A percentile compares a stretch with the other conserved stretches of the same genome.
Evolutionary conservation across 371 early-diverging fungal species (phyloP).

Genomic region (Mortierella sp.): DNA sequence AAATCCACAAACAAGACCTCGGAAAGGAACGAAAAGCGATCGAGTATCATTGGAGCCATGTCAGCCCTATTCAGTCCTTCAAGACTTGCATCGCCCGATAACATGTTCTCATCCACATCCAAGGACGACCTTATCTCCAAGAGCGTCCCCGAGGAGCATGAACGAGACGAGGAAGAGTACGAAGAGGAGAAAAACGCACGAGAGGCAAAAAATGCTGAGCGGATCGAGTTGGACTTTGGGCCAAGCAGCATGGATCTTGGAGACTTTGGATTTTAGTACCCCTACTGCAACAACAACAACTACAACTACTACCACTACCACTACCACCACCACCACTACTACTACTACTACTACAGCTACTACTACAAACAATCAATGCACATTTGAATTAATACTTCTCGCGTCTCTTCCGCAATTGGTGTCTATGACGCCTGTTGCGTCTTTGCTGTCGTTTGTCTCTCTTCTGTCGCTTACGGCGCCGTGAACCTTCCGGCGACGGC

Average conservation of each 20-base stretch:
- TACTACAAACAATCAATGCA: not conserved
- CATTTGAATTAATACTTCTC: not conserved
- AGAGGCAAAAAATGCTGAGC: conserved; percentile 32
- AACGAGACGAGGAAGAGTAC: conserved; percentile 15
- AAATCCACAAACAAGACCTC: not conserved
- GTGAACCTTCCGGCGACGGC: no score
- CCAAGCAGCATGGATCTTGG: conserved; percentile 22
- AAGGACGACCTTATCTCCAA: conserved; percentile 24
- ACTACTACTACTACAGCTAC: no score
- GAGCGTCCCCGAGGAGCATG: conserved; percentile 10
- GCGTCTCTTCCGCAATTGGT: not conserved
- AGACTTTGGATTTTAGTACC: conserved; percentile 27
- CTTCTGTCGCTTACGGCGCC: no score
- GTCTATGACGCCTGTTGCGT: not conserved
- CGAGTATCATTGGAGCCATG: conserved; percentile 38
- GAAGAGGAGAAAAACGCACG: conserved; percentile 21
- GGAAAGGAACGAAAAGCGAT: conserved; percentile 31
- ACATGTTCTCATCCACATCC: conserved; percentile 16
- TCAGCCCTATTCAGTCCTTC: conserved; percentile 30
- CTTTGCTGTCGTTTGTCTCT: no score
- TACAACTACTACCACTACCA: not conserved
- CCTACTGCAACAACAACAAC: not conserved
- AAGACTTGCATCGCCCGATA: not conserved
- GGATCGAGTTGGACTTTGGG: conserved; percentile 43
- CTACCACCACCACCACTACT: not conserved